Evolutionary conservation across 441 rosid genomes (phyloP).

Genomic region (Croton setiger): DNA sequence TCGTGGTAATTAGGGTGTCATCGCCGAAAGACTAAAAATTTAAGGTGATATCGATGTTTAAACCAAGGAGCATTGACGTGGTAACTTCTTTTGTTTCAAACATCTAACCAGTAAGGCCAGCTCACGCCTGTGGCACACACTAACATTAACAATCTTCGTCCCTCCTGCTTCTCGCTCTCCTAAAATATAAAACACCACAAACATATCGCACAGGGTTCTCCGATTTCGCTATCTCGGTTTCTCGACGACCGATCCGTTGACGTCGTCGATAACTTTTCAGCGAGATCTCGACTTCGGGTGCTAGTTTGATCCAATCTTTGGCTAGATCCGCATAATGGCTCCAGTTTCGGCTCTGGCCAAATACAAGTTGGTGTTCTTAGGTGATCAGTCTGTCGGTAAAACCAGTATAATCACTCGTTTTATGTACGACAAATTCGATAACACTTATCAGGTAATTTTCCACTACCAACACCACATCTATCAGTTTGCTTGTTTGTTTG

Average conservation of each 20-base stretch:
- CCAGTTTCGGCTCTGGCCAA: slow-evolving; percentile 85
- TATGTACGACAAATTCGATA: slow-evolving; percentile 93
- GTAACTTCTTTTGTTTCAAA: neutral
- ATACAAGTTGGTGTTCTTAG: slow-evolving; percentile 82
- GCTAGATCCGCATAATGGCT: slow-evolving; percentile 44
- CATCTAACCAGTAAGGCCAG: neutral
- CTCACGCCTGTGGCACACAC: neutral
- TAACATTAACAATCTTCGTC: too few relatives aligned
- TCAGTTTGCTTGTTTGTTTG: neutral
- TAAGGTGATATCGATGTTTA: too few relatives aligned
- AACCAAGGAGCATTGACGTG: neutral
- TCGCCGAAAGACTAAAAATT: too few relatives aligned
- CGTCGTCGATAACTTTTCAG: neutral
- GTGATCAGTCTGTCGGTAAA: slow-evolving; percentile 90
- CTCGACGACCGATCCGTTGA: neutral
- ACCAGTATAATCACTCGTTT: slow-evolving; percentile 91
- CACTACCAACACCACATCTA: too few relatives aligned
- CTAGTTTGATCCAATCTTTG: slow-evolving; percentile 1
- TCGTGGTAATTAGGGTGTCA: too few relatives aligned
- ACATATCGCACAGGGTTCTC: neutral
- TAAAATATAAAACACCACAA: neutral
- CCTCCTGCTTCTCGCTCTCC: neutral
- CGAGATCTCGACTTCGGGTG: slow-evolving; percentile 2
- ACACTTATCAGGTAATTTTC: slow-evolving; percentile 67
- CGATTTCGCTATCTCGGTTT: neutral